Base-by-base conservation (phyloP, 495 filamentous ascomycete species). In the Hypoxylon trugodes region DNA sequence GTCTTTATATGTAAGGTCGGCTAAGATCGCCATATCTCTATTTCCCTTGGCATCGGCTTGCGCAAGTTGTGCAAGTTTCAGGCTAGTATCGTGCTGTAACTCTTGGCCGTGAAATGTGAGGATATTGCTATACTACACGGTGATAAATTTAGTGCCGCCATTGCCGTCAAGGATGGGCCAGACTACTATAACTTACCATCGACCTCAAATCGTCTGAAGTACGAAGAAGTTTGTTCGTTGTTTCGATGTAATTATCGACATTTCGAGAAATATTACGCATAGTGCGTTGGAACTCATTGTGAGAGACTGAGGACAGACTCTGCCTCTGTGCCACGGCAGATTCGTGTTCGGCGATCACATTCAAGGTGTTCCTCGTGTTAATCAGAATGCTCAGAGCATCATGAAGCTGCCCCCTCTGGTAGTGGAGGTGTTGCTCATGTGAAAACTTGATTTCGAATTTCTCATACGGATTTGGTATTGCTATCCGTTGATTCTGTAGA, bases 401-500 rank as follows among this genome's bases (percentile, higher is more conserved):
- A 28, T 46, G 42, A 26, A 46, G 42, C 21, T 46, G 26, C 13
- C 42, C 21, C 6, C 42, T 46, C 1, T 26, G 42, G 12, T 15
- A 3, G 21, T 46, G 42, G 22, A 46, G 42, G 22, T 46, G 42
- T 26, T 46, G 42, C 42, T 26, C 22, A n/a, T 46, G 42, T 16
- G 42, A 46, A 46, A 56, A 35, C 4, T 16, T 15, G 16, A 25
- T 43, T 21, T 57, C 36, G 12, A 53, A 40, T 40, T 53, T 53
- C 22, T 38, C 6, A 38, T 53, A 40, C 16, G 49, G 30, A n/a
- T 38, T 36, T 13, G 49, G 49, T 40, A 53, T 53, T 40, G 49
- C 49, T 25, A 53, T 53, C 49, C 26, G 33, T 25, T 53, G 49
- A 38, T 53, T 53, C 49, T 53, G 13, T 8, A 8, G 33, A 16